A percentile compares a stretch with the other conserved stretches of the same genome.
phyloP scores from a whole-genome alignment of 495 filamentous ascomycete species.

The Parachaetomium inaequale region DNA sequence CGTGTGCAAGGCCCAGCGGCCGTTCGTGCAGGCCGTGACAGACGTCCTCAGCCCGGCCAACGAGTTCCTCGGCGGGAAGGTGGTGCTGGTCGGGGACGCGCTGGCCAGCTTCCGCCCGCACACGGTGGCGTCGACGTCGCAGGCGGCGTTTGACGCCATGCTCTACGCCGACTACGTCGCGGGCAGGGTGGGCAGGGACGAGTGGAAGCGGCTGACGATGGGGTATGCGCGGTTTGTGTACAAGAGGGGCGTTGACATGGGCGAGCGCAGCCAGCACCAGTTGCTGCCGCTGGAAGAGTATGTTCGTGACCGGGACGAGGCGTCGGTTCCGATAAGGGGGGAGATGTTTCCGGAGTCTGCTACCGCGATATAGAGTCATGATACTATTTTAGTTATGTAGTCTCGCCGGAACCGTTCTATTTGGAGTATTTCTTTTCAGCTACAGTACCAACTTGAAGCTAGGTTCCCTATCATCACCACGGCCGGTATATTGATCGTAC shows the following conservation, averaged over 20 bases:
- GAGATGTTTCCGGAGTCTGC: not conserved
- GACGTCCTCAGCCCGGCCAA: not conserved
- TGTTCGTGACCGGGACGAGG: not conserved
- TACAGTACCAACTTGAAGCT: not conserved
- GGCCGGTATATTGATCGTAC: not conserved
- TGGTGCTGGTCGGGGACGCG: not conserved
- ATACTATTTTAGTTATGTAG: no score
- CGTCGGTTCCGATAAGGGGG: not conserved
- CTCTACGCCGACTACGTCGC: not conserved
- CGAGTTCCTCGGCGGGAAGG: not conserved
- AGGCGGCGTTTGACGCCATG: not conserved
- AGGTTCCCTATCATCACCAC: not conserved
- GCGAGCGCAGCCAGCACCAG: not conserved
- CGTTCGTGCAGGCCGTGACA: not conserved
- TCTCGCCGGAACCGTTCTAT: no score
- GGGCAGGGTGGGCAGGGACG: not conserved
- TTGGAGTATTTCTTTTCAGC: no score
- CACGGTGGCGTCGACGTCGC: not conserved
- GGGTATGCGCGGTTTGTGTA: not conserved
- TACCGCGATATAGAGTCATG: not conserved
- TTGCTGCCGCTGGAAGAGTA: not conserved
- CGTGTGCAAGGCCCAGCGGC: not conserved
- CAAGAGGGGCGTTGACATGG: not conserved
- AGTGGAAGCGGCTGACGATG: not conserved
- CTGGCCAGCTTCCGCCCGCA: not conserved